phyloP scores from a whole-genome alignment of 2,329 filamentous ascomycete species.

The Botrytis cinerea region DNA sequence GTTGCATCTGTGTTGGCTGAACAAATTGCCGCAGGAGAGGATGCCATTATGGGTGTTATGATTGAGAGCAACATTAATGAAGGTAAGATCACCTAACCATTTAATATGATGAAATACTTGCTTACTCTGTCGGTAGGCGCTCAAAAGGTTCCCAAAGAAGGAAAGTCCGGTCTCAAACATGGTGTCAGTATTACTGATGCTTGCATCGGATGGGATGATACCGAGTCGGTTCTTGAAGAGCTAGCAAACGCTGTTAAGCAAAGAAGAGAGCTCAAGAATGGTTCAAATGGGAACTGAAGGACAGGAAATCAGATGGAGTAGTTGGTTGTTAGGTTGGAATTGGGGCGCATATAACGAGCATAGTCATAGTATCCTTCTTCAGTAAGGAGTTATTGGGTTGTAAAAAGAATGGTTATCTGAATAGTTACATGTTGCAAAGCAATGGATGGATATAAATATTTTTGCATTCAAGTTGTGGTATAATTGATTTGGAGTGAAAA shows the following conservation, averaged over 20 bases:
- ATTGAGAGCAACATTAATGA: conserved; percentile 98
- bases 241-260: conserved; percentile 80
- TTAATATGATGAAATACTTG: not conserved
- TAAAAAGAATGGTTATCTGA: not conserved
- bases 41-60: conserved; percentile 93
- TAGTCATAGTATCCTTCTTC: not conserved
- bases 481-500: not conserved
- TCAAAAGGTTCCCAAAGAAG: conserved; percentile 89
- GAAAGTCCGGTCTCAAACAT: conserved; percentile 82
- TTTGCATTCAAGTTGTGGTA: not conserved
- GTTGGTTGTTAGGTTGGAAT: not conserved
- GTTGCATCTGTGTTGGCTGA: conserved; percentile 79
- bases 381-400: conserved; percentile 18
- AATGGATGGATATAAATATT: not conserved
- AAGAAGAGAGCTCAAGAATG: conserved; percentile 55
- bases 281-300: conserved; percentile 26
- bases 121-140: conserved; percentile 54
- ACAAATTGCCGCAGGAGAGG: conserved; percentile 82
- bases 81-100: conserved; percentile 51
- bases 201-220: conserved; percentile 94
- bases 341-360: not conserved
- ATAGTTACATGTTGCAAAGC: conserved; percentile 1
- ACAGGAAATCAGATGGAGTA: too few species aligned
- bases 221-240: conserved; percentile 72
- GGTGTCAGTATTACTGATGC: conserved; percentile 97